A percentile compares a stretch with the other conserved stretches of the same genome.
Conservation (phyloP, 2,329 filamentous ascomycete genomes). For the Fusarium udum region DNA sequence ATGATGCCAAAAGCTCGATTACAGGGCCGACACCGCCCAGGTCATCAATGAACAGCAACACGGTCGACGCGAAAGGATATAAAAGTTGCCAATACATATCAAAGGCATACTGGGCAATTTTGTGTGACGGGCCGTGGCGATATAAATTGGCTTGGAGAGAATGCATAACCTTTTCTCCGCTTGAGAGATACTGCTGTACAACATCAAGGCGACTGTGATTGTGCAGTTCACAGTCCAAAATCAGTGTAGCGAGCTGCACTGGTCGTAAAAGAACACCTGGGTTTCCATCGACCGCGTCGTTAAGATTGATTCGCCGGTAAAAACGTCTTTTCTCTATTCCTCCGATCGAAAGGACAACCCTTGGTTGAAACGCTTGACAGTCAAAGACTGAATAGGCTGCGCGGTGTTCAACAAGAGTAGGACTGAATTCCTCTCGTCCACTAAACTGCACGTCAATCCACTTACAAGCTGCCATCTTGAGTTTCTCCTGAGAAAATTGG, state of each 20-base stretch:
- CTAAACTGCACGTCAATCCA: neutral
- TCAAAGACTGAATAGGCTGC: neutral
- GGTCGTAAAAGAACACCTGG: neutral
- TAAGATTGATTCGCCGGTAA: neutral
- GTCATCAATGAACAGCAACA: neutral
- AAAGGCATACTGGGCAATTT: neutral
- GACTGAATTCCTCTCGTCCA: neutral
- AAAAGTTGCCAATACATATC: conserved; percentile 4
- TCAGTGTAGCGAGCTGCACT: neutral
- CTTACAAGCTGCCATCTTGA: neutral
- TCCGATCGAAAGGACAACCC: neutral
- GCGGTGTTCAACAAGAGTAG: neutral
- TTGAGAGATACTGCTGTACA: neutral
- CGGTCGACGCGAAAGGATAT: neutral
- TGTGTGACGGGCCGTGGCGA: neutral
- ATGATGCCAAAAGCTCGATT: neutral
- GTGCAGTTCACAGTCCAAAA: neutral
- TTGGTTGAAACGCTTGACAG: neutral
- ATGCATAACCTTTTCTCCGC: neutral
- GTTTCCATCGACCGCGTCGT: neutral
- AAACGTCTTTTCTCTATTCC: neutral
- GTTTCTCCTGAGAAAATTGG: neutral
- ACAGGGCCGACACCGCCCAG: neutral
- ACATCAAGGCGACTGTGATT: neutral
- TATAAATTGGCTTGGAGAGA: neutral